Evolutionary conservation across 2,329 filamentous ascomycete genomes (phyloP).

Genomic region (Lecanicillium sp.): DNA sequence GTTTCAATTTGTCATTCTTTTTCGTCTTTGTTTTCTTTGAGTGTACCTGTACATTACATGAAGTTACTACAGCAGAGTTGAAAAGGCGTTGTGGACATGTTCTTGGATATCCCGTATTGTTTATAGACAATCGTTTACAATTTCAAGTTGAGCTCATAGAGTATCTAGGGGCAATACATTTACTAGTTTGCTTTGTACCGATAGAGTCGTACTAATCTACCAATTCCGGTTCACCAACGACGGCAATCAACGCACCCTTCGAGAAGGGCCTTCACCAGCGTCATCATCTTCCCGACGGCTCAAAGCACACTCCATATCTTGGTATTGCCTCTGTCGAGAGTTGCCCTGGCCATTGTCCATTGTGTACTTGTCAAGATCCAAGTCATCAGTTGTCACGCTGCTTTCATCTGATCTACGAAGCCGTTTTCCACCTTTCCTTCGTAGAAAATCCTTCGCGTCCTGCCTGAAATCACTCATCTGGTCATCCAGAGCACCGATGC

Average conservation of each 20-base stretch:
- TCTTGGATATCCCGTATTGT: slow-evolving; percentile 1
- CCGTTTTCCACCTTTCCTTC: slow-evolving; percentile 15
- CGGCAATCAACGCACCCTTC: neutral
- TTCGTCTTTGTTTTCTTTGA: too few species aligned
- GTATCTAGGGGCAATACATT: too few species aligned
- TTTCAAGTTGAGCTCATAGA: neutral
- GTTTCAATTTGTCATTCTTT: neutral
- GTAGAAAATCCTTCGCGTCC: slow-evolving; percentile 21
- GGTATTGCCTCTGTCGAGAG: too few species aligned
- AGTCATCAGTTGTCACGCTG: slow-evolving; percentile 8
- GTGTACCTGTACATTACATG: too few species aligned
- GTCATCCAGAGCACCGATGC: slow-evolving; percentile 27
- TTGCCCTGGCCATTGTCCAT: slow-evolving; percentile 3
- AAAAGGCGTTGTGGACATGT: slow-evolving; percentile 1
- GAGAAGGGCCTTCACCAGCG: neutral
- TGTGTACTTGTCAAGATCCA: slow-evolving; percentile 7
- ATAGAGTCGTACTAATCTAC: too few species aligned
- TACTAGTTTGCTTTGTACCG: too few species aligned
- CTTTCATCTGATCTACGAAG: slow-evolving; percentile 18
- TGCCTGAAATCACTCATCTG: slow-evolving; percentile 27
- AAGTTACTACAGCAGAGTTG: too few species aligned
- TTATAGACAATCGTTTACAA: slow-evolving; percentile 1
- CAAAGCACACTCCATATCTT: too few species aligned
- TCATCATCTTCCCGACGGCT: too few species aligned
- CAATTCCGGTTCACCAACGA: too few species aligned